Base-by-base conservation (phyloP, 1,284 basidiomycete genomes). In the Heterobasidion annosum region DNA sequence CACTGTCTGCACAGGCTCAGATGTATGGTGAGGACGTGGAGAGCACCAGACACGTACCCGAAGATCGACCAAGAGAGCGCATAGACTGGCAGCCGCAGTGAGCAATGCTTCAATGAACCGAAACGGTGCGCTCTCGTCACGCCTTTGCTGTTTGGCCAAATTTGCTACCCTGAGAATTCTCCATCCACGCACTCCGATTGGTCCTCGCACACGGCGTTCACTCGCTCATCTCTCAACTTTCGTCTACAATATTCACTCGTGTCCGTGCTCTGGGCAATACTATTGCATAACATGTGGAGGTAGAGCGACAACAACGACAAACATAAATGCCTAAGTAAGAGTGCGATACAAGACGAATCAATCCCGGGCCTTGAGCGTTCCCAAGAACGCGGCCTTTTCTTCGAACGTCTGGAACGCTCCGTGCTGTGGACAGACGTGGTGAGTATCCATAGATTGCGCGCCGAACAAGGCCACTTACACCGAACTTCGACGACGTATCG, bases 401-500 rank as follows among this genome's bases (percentile, higher is more conserved):
- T 91, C 91, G 74, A 81, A 78, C 51, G 93, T 96, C 82, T 98
- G 95, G 93, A 94, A 95, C 50, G 88, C 84, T 65, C 92, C 93
- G 68, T 95, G 93, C 85, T 92, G 66, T 52, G 70, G 59, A 52
- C 54, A 51, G 54, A 56, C 52, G 62, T 51, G 62, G 56, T 52
- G 55, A 55, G 40, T 52, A 43, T 56, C 58, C 33, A 55, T 45
- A n/a, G 15, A 34, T 37, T 42, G 45, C 43, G 16, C 8, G 25
- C 47, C 49, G 16, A 1, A 48, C 10, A 53, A 50, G 16, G 50
- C 13, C 16, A 79, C 83, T 63, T 81, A 88, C 85, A 62, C 91
- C 90, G 72, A 93, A 92, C 76, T 96, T 98, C 73, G 93, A 95
- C 48, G 91, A 91, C 51, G 95, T 98, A 71, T 96, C 93, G 83